Percentiles rank a stretch among this genome's conserved stretches.
Evolutionary conservation across 768 basidiomycete species (phyloP).

Genomic region (Vararia minispora): DNA sequence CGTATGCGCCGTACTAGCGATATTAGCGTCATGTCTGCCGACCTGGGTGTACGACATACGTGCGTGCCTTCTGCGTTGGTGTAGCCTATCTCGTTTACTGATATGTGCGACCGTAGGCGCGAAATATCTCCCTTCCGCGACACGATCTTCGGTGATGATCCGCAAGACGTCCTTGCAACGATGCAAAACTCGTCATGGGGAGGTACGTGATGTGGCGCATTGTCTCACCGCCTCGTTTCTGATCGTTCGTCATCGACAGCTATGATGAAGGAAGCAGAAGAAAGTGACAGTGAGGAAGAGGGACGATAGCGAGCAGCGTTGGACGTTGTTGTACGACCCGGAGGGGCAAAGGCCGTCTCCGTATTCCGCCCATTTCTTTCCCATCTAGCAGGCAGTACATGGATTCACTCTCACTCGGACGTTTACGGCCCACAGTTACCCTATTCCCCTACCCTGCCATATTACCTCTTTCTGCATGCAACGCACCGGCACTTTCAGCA

Average conservation of each 20-base stretch:
- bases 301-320: too few relatives aligned
- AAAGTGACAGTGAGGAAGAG: too few relatives aligned
- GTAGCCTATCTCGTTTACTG: background rate
- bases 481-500: too few relatives aligned
- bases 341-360: too few relatives aligned
- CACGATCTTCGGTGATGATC: conserved; percentile 20
- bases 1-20: conserved; percentile 49
- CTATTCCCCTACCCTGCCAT: too few relatives aligned
- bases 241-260: conserved; percentile 12
- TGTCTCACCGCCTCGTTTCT: background rate
- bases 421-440: too few relatives aligned
- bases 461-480: too few relatives aligned
- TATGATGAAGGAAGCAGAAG: conserved; percentile 36
- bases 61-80: conserved; percentile 21
- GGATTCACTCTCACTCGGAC: too few relatives aligned
- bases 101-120: conserved; percentile 12
- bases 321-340: too few relatives aligned
- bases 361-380: too few relatives aligned
- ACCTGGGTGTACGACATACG: conserved; percentile 37
- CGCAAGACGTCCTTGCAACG: conserved; percentile 38
- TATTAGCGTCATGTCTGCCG: conserved; percentile 42
- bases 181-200: conserved; percentile 66
- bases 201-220: conserved; percentile 30
- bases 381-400: too few relatives aligned
- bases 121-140: conserved; percentile 18